Evolutionary conservation across 2,329 filamentous ascomycete species (phyloP).

Genomic region (Colletotrichum abscissum): DNA sequence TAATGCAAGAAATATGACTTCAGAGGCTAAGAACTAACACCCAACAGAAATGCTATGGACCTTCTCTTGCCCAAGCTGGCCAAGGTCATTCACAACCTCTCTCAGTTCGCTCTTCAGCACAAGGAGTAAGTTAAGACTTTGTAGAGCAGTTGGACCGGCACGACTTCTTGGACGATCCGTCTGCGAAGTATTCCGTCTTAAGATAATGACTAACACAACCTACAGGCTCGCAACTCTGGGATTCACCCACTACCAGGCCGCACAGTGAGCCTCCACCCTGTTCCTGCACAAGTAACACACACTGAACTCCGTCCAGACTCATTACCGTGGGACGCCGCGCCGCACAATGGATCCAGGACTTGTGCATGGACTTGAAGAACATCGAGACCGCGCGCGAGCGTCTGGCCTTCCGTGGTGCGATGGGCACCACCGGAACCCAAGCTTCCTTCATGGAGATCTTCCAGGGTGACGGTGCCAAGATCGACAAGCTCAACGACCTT

Average conservation of each 20-base stretch:
- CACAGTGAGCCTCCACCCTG: neutral
- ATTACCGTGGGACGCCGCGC: slow-evolving; percentile 76
- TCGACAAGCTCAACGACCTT: slow-evolving; percentile 65
- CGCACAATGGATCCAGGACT: slow-evolving; percentile 78
- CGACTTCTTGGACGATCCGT: neutral
- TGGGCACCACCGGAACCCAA: slow-evolving; percentile 78
- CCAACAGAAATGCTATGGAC: slow-evolving; percentile 66
- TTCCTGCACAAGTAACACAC: neutral
- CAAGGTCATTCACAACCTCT: slow-evolving; percentile 80
- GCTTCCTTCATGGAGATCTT: slow-evolving; percentile 77
- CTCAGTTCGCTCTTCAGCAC: slow-evolving; percentile 77
- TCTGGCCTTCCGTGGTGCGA: slow-evolving; percentile 80
- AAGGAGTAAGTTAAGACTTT: slow-evolving; percentile 70
- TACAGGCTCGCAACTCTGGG: neutral
- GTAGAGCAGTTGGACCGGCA: slow-evolving; percentile 61
- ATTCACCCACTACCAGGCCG: slow-evolving; percentile 65
- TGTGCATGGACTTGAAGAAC: slow-evolving; percentile 75
- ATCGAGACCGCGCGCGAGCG: slow-evolving; percentile 76
- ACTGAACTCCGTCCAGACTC: neutral
- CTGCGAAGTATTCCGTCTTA: neutral
- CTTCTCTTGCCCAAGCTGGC: slow-evolving; percentile 83
- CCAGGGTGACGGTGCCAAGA: slow-evolving; percentile 57
- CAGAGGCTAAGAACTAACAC: slow-evolving; percentile 49
- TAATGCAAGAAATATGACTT: neutral
- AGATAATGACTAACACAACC: neutral